phyloP scores from a whole-genome alignment of 179 eudicot genomes.

The Corrigiola litoralis region DNA sequence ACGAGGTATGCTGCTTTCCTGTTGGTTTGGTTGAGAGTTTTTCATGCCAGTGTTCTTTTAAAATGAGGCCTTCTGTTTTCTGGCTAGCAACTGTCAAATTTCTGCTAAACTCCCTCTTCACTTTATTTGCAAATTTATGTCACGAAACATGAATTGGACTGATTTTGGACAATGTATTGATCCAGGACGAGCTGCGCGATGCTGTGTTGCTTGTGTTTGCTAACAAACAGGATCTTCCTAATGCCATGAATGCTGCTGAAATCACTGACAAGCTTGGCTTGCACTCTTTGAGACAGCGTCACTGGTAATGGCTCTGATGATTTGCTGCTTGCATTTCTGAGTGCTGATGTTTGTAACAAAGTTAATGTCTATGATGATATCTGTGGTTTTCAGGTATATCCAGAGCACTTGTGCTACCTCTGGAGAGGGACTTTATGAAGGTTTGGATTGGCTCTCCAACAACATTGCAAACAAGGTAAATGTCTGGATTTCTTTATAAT shows the following conservation, averaged over 20 bases:
- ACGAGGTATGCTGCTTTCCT: slow-evolving; percentile 27
- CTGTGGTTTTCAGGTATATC: slow-evolving; percentile 57
- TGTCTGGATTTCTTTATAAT: not conserved
- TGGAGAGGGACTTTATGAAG: slow-evolving; percentile 90
- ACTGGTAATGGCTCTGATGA: slow-evolving; percentile 43
- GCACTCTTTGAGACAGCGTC: slow-evolving; percentile 89
- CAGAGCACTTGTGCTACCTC: slow-evolving; percentile 95
- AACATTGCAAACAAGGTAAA: slow-evolving; percentile 81
- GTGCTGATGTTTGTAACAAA: not conserved
- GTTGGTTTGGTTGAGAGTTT: not conserved
- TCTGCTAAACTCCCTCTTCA: not conserved
- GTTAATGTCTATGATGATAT: not conserved
- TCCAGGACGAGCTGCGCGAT: slow-evolving; percentile 88
- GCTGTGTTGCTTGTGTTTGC: slow-evolving; percentile 89
- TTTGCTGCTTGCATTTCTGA: not conserved
- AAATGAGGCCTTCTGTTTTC: not conserved
- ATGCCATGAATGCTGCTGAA: slow-evolving; percentile 97
- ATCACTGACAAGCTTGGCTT: slow-evolving; percentile 93
- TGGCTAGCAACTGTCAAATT: not conserved
- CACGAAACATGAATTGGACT: not conserved
- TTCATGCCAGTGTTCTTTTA: not conserved
- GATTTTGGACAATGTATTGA: slow-evolving; percentile 1
- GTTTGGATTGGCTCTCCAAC: slow-evolving; percentile 91
- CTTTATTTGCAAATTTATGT: not conserved
- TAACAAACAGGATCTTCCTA: slow-evolving; percentile 93